These are phyloP conservation scores for Lactarius hengduanensis DNA, from an alignment of 768 basidiomycete species.

Conservation along the genomic window DNA sequence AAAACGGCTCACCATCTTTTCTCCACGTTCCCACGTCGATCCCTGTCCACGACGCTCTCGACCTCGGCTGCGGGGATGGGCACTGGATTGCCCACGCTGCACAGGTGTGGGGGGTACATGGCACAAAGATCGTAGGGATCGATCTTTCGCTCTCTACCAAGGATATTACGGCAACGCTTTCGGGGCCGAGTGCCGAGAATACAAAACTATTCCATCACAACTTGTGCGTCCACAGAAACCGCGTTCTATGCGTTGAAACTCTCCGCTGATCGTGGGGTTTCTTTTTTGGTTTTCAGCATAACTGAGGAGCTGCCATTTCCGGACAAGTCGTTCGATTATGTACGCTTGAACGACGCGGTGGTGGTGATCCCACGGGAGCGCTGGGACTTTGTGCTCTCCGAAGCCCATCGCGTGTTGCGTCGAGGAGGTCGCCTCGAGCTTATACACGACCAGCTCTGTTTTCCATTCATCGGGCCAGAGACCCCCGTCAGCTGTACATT, in stretches of 20 bases:
- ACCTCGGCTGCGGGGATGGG: constrained; percentile 75
- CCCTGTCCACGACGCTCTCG: constrained; percentile 58
- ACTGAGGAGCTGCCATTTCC: constrained; percentile 60
- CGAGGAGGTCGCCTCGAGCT: constrained; percentile 66
- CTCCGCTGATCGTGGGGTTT: constrained; percentile 9
- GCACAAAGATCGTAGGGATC: constrained; percentile 58
- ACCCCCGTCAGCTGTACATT: constrained; percentile 27
- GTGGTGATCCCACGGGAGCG: constrained; percentile 57
- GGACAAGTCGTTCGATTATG: constrained; percentile 62
- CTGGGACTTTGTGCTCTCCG: constrained; percentile 59
- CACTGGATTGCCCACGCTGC: constrained; percentile 67
- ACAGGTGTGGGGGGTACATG: constrained; percentile 51
- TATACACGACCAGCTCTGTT: constrained; percentile 69
- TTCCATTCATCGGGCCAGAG: constrained; percentile 50
- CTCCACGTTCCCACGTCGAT: constrained; percentile 45
- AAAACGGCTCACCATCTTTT: constrained; percentile 59
- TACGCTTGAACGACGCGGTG: constrained; percentile 68
- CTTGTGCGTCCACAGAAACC: constrained; percentile 51
- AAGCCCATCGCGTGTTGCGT: constrained; percentile 61
- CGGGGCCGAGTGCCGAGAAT: constrained; percentile 36
- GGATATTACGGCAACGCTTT: constrained; percentile 19
- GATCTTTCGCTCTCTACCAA: constrained; percentile 51
- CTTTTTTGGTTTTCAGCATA: constrained; percentile 40
- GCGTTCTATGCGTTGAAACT: not conserved
- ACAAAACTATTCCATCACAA: constrained; percentile 59